Base-by-base conservation (phyloP, 1,139 yeast species). In the Torulaspora pretoriensis region DNA sequence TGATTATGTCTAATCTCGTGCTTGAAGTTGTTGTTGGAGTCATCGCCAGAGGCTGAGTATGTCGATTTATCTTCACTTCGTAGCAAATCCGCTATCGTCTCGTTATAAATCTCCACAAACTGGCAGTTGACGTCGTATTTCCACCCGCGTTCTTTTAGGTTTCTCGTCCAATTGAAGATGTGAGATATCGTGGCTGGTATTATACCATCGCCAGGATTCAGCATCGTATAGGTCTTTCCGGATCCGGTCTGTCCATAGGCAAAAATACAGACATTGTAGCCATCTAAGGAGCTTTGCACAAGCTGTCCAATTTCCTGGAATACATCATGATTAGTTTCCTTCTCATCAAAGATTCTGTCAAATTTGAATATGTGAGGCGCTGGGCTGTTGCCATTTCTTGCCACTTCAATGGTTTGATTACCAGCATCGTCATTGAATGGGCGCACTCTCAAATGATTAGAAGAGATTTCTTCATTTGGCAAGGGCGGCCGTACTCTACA, bases 181-280 rank as follows among this genome's bases (percentile, higher is more conserved):
- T 84, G 87, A 6, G 70, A 65, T 3, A 90, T 74, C 0, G 97
- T 85, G 17, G 80, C 70, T 1, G 96, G 90, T 28, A 90, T 87
- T 73, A 92, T 80, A 17, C 98, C 98, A 58, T 81, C 83, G 2
- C 66, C 56, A 0, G 77, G 70, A 35, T 74, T 75, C 1, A 94
- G 77, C 98, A 92, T 92, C 0, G 98, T 92, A 62, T 69, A 83
- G 0, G 97, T 90, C 62, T 92, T 92, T 3, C 98, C 98, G 0
- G 97, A 89, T 0, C 98, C 97, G 0, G 98, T 92, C 67, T 92
- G 98, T 0, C 98, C 98, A 65, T 92, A 92, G 0, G 98, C 96
- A 69, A 92, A 89, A 1, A 92, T 89, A 63, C 97, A 89, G 3
- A 88, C 96, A 57, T 89, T 89, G 60, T 73, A 82, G 0, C 98